Evolutionary conservation across 2,329 filamentous ascomycete genomes (phyloP).

Genomic region (Arthroderma uncinatum): DNA sequence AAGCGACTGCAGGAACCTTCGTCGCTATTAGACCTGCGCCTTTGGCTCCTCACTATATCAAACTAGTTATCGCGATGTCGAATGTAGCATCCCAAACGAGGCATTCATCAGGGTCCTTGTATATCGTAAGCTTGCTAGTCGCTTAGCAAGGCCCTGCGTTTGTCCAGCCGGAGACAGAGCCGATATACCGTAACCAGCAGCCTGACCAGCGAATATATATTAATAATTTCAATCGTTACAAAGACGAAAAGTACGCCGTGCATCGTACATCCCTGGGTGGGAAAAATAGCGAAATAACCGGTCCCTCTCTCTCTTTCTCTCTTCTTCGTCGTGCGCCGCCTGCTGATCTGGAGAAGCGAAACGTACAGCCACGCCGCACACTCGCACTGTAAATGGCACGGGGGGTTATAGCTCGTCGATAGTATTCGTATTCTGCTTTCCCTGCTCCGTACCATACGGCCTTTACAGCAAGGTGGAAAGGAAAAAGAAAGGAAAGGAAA

Average conservation of each 20-base stretch:
- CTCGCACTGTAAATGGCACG: no score
- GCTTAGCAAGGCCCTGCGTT: neutral
- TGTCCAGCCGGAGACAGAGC: neutral
- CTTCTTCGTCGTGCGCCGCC: no score
- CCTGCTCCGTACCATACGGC: neutral
- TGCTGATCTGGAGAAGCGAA: no score
- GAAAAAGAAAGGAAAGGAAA: neutral
- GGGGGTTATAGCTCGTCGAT: no score
- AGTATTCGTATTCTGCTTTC: neutral
- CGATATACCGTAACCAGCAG: neutral
- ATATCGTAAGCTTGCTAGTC: neutral
- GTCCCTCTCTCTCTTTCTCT: neutral
- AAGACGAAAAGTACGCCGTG: no score
- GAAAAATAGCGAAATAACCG: neutral
- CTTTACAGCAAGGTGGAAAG: neutral
- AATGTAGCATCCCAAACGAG: neutral
- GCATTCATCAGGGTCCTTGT: neutral
- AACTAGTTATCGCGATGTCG: neutral
- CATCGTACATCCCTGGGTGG: neutral
- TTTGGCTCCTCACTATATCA: neutral
- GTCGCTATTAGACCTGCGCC: neutral
- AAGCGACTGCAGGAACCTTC: constrained; percentile 2
- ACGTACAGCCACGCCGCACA: no score
- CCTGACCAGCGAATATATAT: neutral
- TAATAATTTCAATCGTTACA: neutral